Base-by-base conservation (phyloP, 352 stramenopile genomes). In the Peronosclerospora sorghi region DNA sequence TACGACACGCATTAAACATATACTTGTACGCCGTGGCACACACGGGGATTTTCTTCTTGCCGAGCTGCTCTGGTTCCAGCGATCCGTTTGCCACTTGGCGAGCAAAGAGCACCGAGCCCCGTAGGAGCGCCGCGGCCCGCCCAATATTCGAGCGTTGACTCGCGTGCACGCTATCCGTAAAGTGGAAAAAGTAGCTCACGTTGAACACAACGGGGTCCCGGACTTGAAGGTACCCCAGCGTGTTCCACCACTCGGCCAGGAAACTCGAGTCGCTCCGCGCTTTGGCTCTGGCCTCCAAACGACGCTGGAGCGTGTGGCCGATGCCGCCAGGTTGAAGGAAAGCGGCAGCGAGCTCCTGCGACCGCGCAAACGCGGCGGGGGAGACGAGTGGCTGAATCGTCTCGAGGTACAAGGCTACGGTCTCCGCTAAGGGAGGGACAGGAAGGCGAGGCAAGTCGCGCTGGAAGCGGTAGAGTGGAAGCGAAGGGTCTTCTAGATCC, bases 1-100 rank as follows among this genome's bases (percentile, higher is more conserved):
- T 87, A 35, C 93, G 80, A 58, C 87, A 97, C 1, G 88, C 81
- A 63, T 98, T 97, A 67, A 98, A 96, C 79, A 96, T 95, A 71
- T 92, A 95, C 71, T 94, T 96, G 72, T 94, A 96, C 21, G 85
- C 83, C 2, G 79, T 94, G 3, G 85, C 78, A 60, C 90, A 97
- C 10, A 98, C 51, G 4, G 88, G 86, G 32, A 73, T 96, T 45
- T 95, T 83, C 38, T 88, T 86, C 32, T 73, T 66, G 24, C 92
- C 88, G 10, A 97, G 76, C 29, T 71, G 86, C 50, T 98, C 91
- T 3, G 83, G 69, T 45, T 86, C 73, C 6, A 97, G 56, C 36
- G 58, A 61, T 17, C 93, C 93, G 27, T 82, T 74, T 15, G 78
- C 73, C 20, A 97, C 74, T 49, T 86, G 64, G n/a, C 81, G 64